These are phyloP conservation scores for Leccinum subgranulosum DNA, from an alignment of 768 basidiomycete species.

Conservation along the genomic window DNA sequence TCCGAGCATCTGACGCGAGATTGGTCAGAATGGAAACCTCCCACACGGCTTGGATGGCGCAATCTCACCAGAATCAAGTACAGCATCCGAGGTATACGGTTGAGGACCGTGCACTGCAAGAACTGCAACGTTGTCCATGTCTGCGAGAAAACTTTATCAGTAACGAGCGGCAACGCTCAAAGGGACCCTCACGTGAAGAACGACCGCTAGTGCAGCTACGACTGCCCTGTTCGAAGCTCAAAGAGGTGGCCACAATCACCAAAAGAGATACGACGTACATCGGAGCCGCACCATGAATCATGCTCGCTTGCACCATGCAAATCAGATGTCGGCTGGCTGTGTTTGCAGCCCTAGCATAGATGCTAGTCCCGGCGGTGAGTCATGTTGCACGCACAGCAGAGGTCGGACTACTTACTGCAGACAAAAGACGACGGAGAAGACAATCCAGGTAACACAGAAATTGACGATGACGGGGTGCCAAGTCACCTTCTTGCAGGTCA, in stretches of 20 bases:
- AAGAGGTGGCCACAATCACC: not conserved
- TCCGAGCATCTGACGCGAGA: constrained; percentile 31
- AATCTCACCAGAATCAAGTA: constrained; percentile 24
- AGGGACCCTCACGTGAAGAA: constrained; percentile 36
- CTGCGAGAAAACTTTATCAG: constrained; percentile 22
- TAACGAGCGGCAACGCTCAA: not conserved
- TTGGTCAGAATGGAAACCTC: constrained; percentile 6
- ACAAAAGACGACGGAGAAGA: constrained; percentile 52
- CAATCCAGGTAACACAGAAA: constrained; percentile 53
- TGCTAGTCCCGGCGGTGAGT: constrained; percentile 23
- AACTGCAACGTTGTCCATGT: constrained; percentile 36
- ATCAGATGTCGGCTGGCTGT: constrained; percentile 28
- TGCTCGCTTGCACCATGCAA: constrained; percentile 50
- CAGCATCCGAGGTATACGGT: constrained; percentile 25
- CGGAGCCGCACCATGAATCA: constrained; percentile 51
- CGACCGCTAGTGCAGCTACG: constrained; percentile 39
- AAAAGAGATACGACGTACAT: constrained; percentile 38
- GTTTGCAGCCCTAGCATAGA: constrained; percentile 29
- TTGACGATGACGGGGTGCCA: constrained; percentile 55
- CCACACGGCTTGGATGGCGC: not conserved
- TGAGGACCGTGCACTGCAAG: constrained; percentile 14
- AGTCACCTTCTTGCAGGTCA: constrained; percentile 39
- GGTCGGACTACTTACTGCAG: constrained; percentile 41
- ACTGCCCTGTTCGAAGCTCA: constrained; percentile 33
- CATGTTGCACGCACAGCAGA: not conserved